A percentile compares a stretch with the other conserved stretches of the same genome.
Conservation (phyloP, 805 yeast genomes). For the Candida dajiaensis region DNA sequence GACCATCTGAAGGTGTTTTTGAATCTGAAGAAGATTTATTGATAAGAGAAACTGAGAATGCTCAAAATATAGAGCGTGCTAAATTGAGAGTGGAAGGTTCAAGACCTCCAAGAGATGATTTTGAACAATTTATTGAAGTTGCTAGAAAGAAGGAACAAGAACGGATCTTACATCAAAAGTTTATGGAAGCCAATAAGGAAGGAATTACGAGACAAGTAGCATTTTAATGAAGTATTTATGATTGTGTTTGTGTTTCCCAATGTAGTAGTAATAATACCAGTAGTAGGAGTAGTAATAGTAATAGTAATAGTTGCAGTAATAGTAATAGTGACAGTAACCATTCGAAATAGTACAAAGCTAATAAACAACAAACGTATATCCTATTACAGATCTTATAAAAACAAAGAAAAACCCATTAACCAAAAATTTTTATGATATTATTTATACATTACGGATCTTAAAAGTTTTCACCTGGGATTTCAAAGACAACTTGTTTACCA, state of each 20-base stretch:
- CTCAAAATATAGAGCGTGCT: slow-evolving; percentile 13
- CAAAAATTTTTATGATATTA: slow-evolving; percentile 10
- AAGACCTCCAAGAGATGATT: slow-evolving; percentile 7
- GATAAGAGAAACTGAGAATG: slow-evolving; percentile 15
- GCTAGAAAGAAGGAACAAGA: slow-evolving; percentile 16
- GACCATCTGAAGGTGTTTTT: neutral
- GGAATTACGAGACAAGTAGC: neutral
- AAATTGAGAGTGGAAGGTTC: slow-evolving; percentile 9
- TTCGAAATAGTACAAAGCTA: too few relatives aligned
- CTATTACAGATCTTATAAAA: neutral
- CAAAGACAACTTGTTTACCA: slow-evolving; percentile 99
- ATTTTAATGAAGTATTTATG: neutral
- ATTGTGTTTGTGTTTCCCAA: too few relatives aligned
- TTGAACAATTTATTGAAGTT: slow-evolving; percentile 17
- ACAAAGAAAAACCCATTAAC: slow-evolving; percentile 4
- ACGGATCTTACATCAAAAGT: slow-evolving; percentile 10
- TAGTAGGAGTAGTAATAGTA: too few relatives aligned
- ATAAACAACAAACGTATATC: neutral
- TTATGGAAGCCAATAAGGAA: slow-evolving; percentile 12
- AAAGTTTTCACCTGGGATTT: slow-evolving; percentile 63
- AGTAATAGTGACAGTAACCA: too few relatives aligned
- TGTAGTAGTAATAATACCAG: too few relatives aligned
- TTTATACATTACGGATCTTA: slow-evolving; percentile 25
- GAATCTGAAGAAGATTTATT: slow-evolving; percentile 9
- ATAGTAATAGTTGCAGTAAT: neutral